These are phyloP conservation scores for Pogostemon cablin DNA, from an alignment of 257 asterid genomes.

Conservation along the genomic window DNA sequence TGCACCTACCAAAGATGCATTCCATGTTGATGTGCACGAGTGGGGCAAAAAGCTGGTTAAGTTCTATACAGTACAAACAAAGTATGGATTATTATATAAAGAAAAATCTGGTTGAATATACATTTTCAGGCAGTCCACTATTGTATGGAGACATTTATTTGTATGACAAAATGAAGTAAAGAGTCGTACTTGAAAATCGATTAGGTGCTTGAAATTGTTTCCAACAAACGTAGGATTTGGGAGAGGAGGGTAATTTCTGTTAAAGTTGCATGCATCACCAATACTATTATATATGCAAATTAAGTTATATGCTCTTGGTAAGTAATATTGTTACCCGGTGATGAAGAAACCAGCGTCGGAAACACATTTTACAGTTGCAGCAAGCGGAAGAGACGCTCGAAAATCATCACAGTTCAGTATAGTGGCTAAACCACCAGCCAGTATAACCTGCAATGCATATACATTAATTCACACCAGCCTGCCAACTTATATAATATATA, in stretches of 20 bases:
- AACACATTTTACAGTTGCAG: conserved; percentile 41
- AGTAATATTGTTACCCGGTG: conserved; percentile 29
- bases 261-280: background rate
- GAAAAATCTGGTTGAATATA: too few relatives aligned
- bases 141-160: background rate
- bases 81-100: too few relatives aligned
- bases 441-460: conserved; percentile 35
- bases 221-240: background rate
- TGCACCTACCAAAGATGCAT: background rate
- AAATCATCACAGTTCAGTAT: conserved; percentile 51
- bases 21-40: conserved; percentile 18
- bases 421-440: conserved; percentile 58
- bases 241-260: conserved; percentile 27
- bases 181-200: conserved; percentile 33
- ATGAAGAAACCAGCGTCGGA: conserved; percentile 55
- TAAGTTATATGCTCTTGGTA: background rate
- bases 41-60: background rate
- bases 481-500: too few relatives aligned
- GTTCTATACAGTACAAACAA: background rate
- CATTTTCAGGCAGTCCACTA: too few relatives aligned
- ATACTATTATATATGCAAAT: background rate
- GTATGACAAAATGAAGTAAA: background rate
- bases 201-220: background rate
- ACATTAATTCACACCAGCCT: too few relatives aligned
- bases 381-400: conserved; percentile 31